Percentiles rank a stretch among this genome's conserved stretches.
phyloP scores from a whole-genome alignment of 805 yeast species.

The Zygosaccharomyces lentus region DNA sequence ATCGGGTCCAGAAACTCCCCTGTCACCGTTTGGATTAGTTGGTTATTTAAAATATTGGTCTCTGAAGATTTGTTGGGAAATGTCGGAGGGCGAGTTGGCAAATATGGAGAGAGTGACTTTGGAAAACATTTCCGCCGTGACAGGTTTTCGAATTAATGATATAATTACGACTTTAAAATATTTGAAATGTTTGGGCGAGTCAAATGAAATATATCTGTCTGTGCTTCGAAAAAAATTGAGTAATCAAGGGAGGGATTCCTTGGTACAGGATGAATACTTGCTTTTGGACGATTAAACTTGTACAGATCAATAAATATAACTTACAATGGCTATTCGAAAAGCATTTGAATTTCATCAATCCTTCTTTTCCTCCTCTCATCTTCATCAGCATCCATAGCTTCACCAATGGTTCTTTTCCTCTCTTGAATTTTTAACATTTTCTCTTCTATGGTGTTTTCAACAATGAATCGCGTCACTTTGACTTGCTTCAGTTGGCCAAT shows the following conservation, averaged over 20 bases:
- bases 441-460: conserved; percentile 79
- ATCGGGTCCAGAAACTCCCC: conserved; percentile 91
- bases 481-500: conserved; percentile 79
- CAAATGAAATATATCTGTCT: conserved; percentile 20
- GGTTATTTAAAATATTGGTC: conserved; percentile 80
- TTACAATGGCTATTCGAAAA: conserved; percentile 43
- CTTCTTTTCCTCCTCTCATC: conserved; percentile 67
- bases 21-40: conserved; percentile 73
- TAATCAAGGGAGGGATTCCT: conserved; percentile 4
- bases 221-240: conserved; percentile 20
- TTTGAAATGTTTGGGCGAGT: conserved; percentile 43
- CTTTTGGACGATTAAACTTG: conserved; percentile 22
- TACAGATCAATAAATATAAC: background rate
- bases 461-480: conserved; percentile 71
- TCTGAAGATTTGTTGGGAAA: conserved; percentile 42
- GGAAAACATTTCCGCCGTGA: conserved; percentile 46
- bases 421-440: conserved; percentile 87
- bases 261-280: conserved; percentile 27
- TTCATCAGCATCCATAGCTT: conserved; percentile 69
- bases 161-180: conserved; percentile 53
- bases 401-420: conserved; percentile 75
- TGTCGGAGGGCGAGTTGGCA: conserved; percentile 41
- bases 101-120: conserved; percentile 38
- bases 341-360: conserved; percentile 66
- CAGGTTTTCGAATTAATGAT: conserved; percentile 65